Base-by-base conservation (phyloP, 768 basidiomycete species). In the Mycena latifolia region DNA sequence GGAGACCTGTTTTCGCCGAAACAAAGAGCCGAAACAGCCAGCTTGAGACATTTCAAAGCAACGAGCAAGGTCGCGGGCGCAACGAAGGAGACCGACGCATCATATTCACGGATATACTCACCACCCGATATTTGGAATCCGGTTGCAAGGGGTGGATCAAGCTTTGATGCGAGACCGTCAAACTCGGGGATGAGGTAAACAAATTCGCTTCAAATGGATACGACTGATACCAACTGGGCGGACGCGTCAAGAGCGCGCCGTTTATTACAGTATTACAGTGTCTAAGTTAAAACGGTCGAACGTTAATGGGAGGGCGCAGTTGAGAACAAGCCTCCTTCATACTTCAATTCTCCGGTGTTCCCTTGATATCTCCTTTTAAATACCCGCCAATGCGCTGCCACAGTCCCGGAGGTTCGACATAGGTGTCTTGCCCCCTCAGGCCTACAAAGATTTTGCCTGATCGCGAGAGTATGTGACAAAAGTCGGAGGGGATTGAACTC, bases 371-470 rank as follows among this genome's bases (percentile, higher is more conserved):
- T 41, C 64, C 65, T 22, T 55, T 62, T 6, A 77, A 55, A 61
- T 70, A 73, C 20, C 65, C 66, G 39, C 77, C 77, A 43, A 84
- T 57, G 67, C 77, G 80, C 68, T 80, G 72, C 84, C 83, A 84
- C 50, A 85, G 77, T 8, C 82, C 79, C 48, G 70, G 65, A 46
- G 74, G 72, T 25, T 65, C 65, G 22, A 73, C 66, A 39, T 77
- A 78, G 20, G 63, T 77, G 66, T 87, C 85, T 59, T 73, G 71
- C 15, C 81, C 82, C 54, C 77, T 78, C 53, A 86, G 63, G 28
- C 85, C 84, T 10, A 87, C 73, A n/a, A 81, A 69, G 35, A 86
- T 66, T 51, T 76, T 78, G 15, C 84, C 85, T 43, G 66, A 73
- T 22, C 75, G 75, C 20, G 82, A 74, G 28, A 55, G 72, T 28